Evolutionary conservation across 2,329 filamentous ascomycete genomes (phyloP), one percentile per base, ranked within the genome.

Genomic region (Phaeosphaeria sp.): DNA sequence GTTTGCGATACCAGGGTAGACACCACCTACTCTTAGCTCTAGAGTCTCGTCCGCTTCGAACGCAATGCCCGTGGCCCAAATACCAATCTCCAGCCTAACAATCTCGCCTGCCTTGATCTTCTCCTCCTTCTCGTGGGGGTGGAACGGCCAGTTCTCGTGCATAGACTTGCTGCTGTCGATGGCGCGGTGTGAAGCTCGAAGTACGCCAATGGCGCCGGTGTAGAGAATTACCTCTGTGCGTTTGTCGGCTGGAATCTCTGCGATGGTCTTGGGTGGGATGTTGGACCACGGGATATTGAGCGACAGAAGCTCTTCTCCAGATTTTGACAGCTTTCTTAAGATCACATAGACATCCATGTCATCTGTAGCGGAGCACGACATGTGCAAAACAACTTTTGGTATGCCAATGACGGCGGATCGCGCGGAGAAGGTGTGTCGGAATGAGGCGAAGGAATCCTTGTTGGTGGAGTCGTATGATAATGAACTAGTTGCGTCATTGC

Each of bases 371-470:
- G 71, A 64, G 55, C 75, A 79, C 0, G 78, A 81, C 71, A 84
- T 78, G 68, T 81, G 82, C 0, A 85, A 66, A 0, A 79, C 66
- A 0, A 80, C 80, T 62, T 83, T 84, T 7, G 82, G 76, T 0
- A 81, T 66, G 1, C 82, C 82, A n/a, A 82, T 77, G 84, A 83
- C 10, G 22, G 20, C 46, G 30, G 25, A 25, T 41, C 48, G 52
- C 23, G 22, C 15, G 15, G 30, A 5, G 55, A 52, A 7, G 51
- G 46, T n/a, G 43, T 50, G 7, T 48, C 27, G 9, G 30, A 42
- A 2, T 51, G 27, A 46, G 47, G n/a, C 22, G 11, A 36, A 36
- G 3, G 30, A 36, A 11, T 36, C 30, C 13, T 50, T 55, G 18
- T 21, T 50, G 4, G 53, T 52, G 1, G 59, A 56, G n/a, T 58